These are phyloP conservation scores for Chrysanthemum seticuspe DNA, from an alignment of 129 eudicot species.

Conservation along the genomic window DNA sequence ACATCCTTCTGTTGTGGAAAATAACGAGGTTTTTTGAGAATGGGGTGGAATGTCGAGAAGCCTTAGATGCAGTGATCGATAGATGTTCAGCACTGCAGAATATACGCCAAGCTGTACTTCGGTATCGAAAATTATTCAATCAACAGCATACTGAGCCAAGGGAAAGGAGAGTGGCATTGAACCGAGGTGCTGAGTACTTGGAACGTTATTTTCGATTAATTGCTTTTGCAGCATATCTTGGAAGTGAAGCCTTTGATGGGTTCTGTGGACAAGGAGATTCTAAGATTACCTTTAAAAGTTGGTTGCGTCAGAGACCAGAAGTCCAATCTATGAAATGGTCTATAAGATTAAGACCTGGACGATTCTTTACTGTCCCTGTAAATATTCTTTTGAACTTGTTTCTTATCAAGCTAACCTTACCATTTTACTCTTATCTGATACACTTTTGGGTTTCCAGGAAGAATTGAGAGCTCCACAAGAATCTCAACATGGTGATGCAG, in stretches of 20 bases:
- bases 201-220: constrained; percentile 93
- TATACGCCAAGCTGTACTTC: constrained; percentile 89
- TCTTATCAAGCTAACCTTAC: not conserved
- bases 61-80: constrained; percentile 85
- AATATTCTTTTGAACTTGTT: constrained; percentile 13
- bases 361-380: constrained; percentile 94
- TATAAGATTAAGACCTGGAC: constrained; percentile 90
- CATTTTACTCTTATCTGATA: constrained; percentile 15
- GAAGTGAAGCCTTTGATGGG: constrained; percentile 98
- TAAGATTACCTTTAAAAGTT: constrained; percentile 71
- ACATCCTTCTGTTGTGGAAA: constrained; percentile 88
- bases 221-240: constrained; percentile 97
- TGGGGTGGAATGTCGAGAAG: constrained; percentile 93
- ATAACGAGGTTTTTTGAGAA: constrained; percentile 92
- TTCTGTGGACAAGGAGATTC: constrained; percentile 70
- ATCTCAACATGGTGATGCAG: constrained; percentile 97
- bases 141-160: constrained; percentile 88
- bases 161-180: constrained; percentile 90
- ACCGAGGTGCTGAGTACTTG: constrained; percentile 97
- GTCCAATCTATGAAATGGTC: constrained; percentile 99
- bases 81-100: constrained; percentile 96
- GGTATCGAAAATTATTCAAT: constrained; percentile 71
- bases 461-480: constrained; percentile 88
- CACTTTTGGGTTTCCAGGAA: constrained; percentile 56
- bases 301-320: constrained; percentile 91